Base-by-base conservation (phyloP, 352 stramenopile genomes). In the Blastocystis sp. region DNA sequence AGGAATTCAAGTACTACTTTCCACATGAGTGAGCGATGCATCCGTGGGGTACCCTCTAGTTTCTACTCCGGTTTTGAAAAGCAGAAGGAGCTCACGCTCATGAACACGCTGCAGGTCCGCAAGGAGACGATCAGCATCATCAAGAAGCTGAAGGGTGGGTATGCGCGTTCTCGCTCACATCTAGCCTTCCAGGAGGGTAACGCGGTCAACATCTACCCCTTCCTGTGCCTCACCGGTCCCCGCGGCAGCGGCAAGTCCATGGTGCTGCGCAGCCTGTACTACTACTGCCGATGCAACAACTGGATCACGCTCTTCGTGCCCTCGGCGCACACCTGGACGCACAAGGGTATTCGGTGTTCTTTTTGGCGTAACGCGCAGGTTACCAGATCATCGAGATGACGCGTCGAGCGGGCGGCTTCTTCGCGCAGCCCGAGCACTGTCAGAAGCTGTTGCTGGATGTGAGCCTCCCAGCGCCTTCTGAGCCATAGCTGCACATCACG, bases 31-130 rank as follows among this genome's bases (percentile, higher is more conserved):
- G 48, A 11, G 17, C 19, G 9, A 10, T 81, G 42, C 3, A 2
- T 17, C 65, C 7, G 17, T 34, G 1, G 2, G 3, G 45, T 9
- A 81, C 24, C 24, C 21, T 38, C 21, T 81, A 81, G 70, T 63
- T 81, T 81, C 43, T 81, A 81, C 59, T n/a, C 38, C 42, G 70
- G 70, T 38, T 81, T 81, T 81, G 70, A 81, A 42, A 81, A 81
- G 45, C 70, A 81, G 70, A 81, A 60, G 48, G 70, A 81, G 42
- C 43, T 81, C 21, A 81, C 48, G 14, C 48, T 63, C 9, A 66
- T 81, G 70, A 81, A 81, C 70, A 81, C 48, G 28, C 40, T 81
- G 52, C 70, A 81, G 48, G 48, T 81, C n/a, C 70, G 70, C 48
- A 81, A 81, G n/a, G 70, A 81, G 21, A 52, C 70, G 7, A 63